These are phyloP conservation scores for Aureobasidium sp. DNA, from an alignment of 2,329 filamentous ascomycete species.

Conservation along the genomic window DNA sequence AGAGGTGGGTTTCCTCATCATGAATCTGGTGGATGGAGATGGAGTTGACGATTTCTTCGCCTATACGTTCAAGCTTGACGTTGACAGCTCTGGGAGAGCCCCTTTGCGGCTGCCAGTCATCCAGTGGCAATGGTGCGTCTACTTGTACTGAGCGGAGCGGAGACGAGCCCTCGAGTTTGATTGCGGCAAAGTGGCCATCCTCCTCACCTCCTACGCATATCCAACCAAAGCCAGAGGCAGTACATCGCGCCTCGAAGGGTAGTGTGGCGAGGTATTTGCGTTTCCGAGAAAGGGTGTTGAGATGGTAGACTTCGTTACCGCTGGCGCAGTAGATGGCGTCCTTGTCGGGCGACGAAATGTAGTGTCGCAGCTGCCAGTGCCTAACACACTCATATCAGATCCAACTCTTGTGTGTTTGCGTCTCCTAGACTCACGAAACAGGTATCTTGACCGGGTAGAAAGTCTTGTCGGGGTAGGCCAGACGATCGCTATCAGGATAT, in stretches of 20 bases:
- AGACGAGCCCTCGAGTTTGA: slow-evolving; percentile 47
- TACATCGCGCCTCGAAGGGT: slow-evolving; percentile 64
- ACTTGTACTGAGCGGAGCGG: slow-evolving; percentile 39
- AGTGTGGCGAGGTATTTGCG: slow-evolving; percentile 65
- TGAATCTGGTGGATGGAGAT: slow-evolving; percentile 53
- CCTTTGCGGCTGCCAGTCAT: slow-evolving; percentile 19
- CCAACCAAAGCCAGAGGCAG: slow-evolving; percentile 80
- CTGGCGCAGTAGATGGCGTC: slow-evolving; percentile 80
- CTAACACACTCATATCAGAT: slow-evolving; percentile 33
- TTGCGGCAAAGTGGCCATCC: slow-evolving; percentile 75
- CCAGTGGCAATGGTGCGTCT: slow-evolving; percentile 49
- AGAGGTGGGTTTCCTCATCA: slow-evolving; percentile 38
- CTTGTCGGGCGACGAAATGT: slow-evolving; percentile 71
- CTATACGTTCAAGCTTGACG: slow-evolving; percentile 49
- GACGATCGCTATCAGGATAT: slow-evolving; percentile 37
- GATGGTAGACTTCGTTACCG: slow-evolving; percentile 50
- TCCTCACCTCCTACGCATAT: slow-evolving; percentile 80
- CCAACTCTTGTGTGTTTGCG: slow-evolving; percentile 15
- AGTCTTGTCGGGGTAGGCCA: slow-evolving; percentile 35
- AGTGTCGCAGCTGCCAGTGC: slow-evolving; percentile 82
- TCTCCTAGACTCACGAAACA: slow-evolving; percentile 34
- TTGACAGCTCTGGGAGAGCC: slow-evolving; percentile 45
- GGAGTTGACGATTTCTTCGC: slow-evolving; percentile 57
- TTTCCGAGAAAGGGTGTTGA: slow-evolving; percentile 60
- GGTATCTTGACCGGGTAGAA: slow-evolving; percentile 42